Base-by-base conservation (phyloP, 2,329 filamentous ascomycete genomes). In the Penicillium crustosum region DNA sequence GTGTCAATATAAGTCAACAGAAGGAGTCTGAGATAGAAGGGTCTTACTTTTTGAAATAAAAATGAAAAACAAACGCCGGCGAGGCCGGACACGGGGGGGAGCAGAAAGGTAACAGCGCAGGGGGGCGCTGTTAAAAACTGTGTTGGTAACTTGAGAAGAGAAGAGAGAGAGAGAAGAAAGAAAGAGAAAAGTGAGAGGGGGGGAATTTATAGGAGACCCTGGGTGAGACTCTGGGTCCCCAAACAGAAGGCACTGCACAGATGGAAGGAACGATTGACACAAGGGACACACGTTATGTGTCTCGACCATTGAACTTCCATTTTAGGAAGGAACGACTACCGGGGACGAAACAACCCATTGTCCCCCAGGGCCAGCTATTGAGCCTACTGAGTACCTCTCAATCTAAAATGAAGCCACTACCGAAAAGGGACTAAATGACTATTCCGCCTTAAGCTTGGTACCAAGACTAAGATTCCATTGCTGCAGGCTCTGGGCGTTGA, bases 91-190 rank as follows among this genome's bases (percentile, higher is more conserved):
- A 25, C 13, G 33, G 27, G 19, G 33, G 33, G 36, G 35, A 49
- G 25, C 25, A 29, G n/a, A 27, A 39, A 29, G 13, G 36, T 51
- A 10, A 51, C 52, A 54, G 52, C 43, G 52, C 33, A 21, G 19
- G 13, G 12, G 15, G 19, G 27, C 52, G 52, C 52, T 49, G 43
- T 21, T 42, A 8, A 27, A 23, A 54, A 41, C 6, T 36, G n/a
- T 4, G 8, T 38, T 48, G 51, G 13, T 48, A 49, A 54, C 23
- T 49, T 54, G 19, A 27, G 19, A 36, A 45, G 43, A 33, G 27
- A 54, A 23, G 25, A 41, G 43, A 54, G 42, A 45, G 27, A 54
- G 51, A 54, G 38, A 53, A 31, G 31, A 41, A 49, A 33, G 45
- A 49, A 49, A 54, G 52, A 54, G 33, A 19, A 41, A 35, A 47